Evolutionary conservation across 345 rosid genomes (phyloP), one percentile per base, ranked within the genome.

Genomic region (Aquilaria sinensis): DNA sequence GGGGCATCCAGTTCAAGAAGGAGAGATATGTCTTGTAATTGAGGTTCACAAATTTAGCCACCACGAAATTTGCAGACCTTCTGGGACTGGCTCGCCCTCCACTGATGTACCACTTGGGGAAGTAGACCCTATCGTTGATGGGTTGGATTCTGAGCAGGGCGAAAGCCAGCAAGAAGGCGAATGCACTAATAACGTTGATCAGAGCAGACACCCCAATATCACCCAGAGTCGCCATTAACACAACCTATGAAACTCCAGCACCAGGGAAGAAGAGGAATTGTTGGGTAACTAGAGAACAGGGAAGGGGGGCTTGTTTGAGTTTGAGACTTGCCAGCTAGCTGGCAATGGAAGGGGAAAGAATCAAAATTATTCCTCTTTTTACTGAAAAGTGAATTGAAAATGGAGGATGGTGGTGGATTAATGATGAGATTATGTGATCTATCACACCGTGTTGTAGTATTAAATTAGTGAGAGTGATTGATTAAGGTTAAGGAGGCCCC

Each of bases 1-100:
- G 90, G 65, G 99, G 97, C 99, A 94, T 94, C 99, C 99, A 94
- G 77, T 83, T 94, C 31, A 94, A 70, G 85, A 94, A 94, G 62
- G 92, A 81, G 52, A 90, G 74, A 62, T 90, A 94, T 31, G 95
- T 90, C 61, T 41, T 78, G 77, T 62, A 60, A 75, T 94, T 81
- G 63, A 90, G 87, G 68, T 94, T 94, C 29, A 94, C 95, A 67
- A 94, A 85, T 68, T 83, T 90, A 30, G 82, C 88, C 70, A 88
- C 85, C 70, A 88, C 85, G 37, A 81, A 77, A 62, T 78, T 79
- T 12, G 79, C 78, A 15, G 77, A 72, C 59, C 80, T 77, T 16
- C 89, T 80, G 1, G 97, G 99, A 72, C 95, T 90, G 65, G 70
- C 76, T 68, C 99, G 77, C 9, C 53, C 75, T 15, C 95, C 89